A percentile compares a stretch with the other conserved stretches of the same genome.
These are phyloP conservation scores for Kodamaea laetipori DNA, from an alignment of 805 yeast genomes.

Conservation along the genomic window DNA sequence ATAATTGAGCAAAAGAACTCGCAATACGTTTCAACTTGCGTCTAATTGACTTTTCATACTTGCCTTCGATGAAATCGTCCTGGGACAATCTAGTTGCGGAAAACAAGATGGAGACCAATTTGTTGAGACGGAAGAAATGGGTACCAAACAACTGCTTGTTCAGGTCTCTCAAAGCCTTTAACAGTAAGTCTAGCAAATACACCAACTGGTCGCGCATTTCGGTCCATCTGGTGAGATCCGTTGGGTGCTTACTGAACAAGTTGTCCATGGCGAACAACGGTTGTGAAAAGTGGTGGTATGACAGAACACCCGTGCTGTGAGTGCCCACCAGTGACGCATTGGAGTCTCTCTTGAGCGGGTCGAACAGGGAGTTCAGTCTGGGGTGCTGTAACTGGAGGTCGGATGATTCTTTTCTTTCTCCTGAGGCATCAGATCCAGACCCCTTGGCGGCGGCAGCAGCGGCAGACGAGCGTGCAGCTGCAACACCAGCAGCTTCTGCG, in stretches of 20 bases:
- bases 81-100: slow-evolving; percentile 56
- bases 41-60: slow-evolving; percentile 49
- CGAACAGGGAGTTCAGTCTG: slow-evolving; percentile 22
- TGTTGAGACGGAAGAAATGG: slow-evolving; percentile 56
- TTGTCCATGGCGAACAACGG: slow-evolving; percentile 43
- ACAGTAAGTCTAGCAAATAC: slow-evolving; percentile 48
- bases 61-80: slow-evolving; percentile 50
- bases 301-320: slow-evolving; percentile 26
- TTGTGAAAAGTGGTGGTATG: slow-evolving; percentile 45
- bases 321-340: slow-evolving; percentile 35
- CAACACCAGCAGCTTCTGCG: slow-evolving; percentile 2
- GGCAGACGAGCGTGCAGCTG: not conserved
- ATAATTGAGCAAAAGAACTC: slow-evolving; percentile 59
- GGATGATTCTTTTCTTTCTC: not conserved
- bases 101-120: slow-evolving; percentile 54
- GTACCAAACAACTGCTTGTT: slow-evolving; percentile 55
- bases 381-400: slow-evolving; percentile 7
- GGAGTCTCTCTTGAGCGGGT: slow-evolving; percentile 40
- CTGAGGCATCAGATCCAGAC: too few relatives aligned
- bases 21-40: slow-evolving; percentile 54
- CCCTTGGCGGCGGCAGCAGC: not conserved
- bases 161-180: slow-evolving; percentile 52
- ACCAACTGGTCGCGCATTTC: slow-evolving; percentile 51
- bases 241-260: slow-evolving; percentile 58
- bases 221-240: slow-evolving; percentile 64